Base-by-base conservation (phyloP, 495 filamentous ascomycete genomes). In the Letharia lupina region DNA sequence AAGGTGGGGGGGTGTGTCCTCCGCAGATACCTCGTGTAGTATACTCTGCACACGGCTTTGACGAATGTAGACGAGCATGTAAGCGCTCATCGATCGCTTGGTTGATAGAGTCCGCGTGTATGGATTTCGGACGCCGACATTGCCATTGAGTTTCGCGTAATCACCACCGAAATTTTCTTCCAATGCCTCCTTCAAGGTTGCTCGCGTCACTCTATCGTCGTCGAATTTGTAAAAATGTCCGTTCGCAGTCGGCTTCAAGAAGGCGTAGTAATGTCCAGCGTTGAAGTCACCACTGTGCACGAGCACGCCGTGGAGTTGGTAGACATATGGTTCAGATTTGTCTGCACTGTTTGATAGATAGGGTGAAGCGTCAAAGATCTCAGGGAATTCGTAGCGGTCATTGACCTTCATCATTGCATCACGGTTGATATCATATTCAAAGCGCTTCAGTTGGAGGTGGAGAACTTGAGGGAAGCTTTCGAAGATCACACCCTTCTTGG, bases 351-450 rank as follows among this genome's bases (percentile, higher is more conserved):
- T 85, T 60, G 91, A 89, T 23, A 99, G 85, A 73, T 96, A 99
- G 13, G 89, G 91, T 7, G 86, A 78, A 9, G 93, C 90, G 76
- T 99, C 92, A 71, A 95, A 95, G 69, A 89, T 83, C 72, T 97
- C 91, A 8, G 94, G 94, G 75, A 97, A 99, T 67, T 96, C 94
- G 75, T 96, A 96, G 59, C 93, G 89, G 73, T 98, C 94, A 73
- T 99, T 98, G 73, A 99, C 89, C 77, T 99, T 99, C 86, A 93
- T 96, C 94, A 96, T 96, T 33, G 90, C 91, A 75, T 97, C 91
- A 61, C 89, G 87, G 57, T 96, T 87, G 68, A 97, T 86, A 77
- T 99, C 93, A 73, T 99, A 99, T 73, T 97, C 92, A 75, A 99
- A 99, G 28, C 94, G 88, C 76, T 99, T 99, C 50, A 99, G 83